phyloP scores from a whole-genome alignment of 306 rosid species.

The Amphicarpaea edgeworthii region DNA sequence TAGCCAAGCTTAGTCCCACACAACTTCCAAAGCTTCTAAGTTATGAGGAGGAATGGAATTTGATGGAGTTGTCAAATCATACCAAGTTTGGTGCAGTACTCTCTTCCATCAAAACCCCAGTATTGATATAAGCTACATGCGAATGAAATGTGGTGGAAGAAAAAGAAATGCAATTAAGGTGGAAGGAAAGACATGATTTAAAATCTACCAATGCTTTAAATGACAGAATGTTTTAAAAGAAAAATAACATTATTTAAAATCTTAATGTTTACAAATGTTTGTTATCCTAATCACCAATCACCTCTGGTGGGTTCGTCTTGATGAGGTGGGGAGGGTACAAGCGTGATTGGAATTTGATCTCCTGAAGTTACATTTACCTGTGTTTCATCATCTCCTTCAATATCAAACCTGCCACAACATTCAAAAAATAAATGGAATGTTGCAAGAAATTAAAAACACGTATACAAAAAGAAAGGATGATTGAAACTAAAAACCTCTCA shows the following conservation, averaged over 20 bases:
- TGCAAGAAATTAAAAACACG: slow-evolving; percentile 13
- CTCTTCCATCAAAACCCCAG: neutral
- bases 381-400: slow-evolving; percentile 70
- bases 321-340: slow-evolving; percentile 66
- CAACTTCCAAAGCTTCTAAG: neutral
- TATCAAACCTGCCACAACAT: slow-evolving; percentile 71
- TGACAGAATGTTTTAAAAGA: neutral
- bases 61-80: neutral
- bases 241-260: neutral
- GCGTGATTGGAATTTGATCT: slow-evolving; percentile 54
- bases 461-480: slow-evolving; percentile 18
- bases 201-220: neutral
- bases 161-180: neutral
- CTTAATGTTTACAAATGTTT: neutral
- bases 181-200: neutral
- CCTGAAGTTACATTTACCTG: slow-evolving; percentile 57
- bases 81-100: neutral
- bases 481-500: slow-evolving; percentile 66
- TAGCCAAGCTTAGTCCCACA: neutral
- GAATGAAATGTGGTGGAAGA: neutral
- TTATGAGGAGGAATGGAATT: neutral
- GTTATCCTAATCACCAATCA: slow-evolving; percentile 52
- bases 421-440: slow-evolving; percentile 35
- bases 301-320: slow-evolving; percentile 57
- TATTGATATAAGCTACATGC: neutral